Conservation (phyloP, 768 basidiomycete genomes). For the Lactarius deliciosus region DNA sequence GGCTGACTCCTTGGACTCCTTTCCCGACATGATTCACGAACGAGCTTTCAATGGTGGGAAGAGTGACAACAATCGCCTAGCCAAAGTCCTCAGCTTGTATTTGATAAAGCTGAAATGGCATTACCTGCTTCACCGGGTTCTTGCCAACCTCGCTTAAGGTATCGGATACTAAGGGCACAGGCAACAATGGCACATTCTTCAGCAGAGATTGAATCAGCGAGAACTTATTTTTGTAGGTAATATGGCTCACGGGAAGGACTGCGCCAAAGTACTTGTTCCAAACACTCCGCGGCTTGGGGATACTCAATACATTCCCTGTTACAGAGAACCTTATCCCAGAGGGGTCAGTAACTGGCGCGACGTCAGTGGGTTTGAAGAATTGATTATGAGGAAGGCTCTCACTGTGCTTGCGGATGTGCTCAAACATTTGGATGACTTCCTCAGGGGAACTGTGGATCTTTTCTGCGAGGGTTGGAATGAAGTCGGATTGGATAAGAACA, state of each 20-base stretch:
- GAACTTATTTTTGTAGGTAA: background rate
- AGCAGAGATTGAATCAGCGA: slow-evolving; percentile 8
- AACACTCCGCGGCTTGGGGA: slow-evolving; percentile 68
- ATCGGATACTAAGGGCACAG: slow-evolving; percentile 63
- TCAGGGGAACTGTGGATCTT: slow-evolving; percentile 72
- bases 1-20: slow-evolving; percentile 74
- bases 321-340: slow-evolving; percentile 85
- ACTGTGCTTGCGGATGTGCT: slow-evolving; percentile 70
- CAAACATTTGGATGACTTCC: slow-evolving; percentile 68
- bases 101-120: background rate
- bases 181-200: slow-evolving; percentile 55
- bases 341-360: slow-evolving; percentile 71
- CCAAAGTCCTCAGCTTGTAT: slow-evolving; percentile 12
- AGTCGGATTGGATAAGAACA: slow-evolving; percentile 74
- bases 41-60: slow-evolving; percentile 93
- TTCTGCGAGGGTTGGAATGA: slow-evolving; percentile 70
- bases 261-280: slow-evolving; percentile 72
- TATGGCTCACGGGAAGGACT: slow-evolving; percentile 52
- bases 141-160: slow-evolving; percentile 76
- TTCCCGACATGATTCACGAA: slow-evolving; percentile 78
- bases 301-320: slow-evolving; percentile 74
- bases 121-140: slow-evolving; percentile 69
- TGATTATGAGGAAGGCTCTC: slow-evolving; percentile 36
- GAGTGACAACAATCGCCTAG: slow-evolving; percentile 80
- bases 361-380: slow-evolving; percentile 1